Conservation (phyloP, 148 eudicot species). For the Amaranthus cruentus region DNA sequence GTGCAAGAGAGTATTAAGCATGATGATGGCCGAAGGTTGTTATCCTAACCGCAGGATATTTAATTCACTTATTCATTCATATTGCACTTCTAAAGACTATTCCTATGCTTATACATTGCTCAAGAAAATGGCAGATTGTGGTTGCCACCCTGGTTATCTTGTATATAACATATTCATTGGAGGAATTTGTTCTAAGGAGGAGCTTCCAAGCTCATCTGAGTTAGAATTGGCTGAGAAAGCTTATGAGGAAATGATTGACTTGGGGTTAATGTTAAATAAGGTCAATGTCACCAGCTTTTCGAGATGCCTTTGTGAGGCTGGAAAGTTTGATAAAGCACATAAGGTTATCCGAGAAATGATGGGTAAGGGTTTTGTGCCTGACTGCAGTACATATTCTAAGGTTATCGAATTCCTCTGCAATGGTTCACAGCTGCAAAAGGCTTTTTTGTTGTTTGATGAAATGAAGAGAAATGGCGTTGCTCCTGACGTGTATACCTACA, state of each 20-base stretch:
- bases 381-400: conserved; percentile 66
- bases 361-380: conserved; percentile 84
- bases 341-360: conserved; percentile 69
- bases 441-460: conserved; percentile 69
- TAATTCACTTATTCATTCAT: conserved; percentile 74
- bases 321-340: conserved; percentile 74
- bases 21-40: conserved; percentile 96
- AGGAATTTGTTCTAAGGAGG: conserved; percentile 71
- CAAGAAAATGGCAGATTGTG: conserved; percentile 65
- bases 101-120: conserved; percentile 82
- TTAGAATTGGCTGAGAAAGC: conserved; percentile 76
- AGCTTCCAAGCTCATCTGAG: conserved; percentile 39
- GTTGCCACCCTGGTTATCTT: conserved; percentile 70
- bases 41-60: conserved; percentile 70
- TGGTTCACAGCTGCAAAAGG: conserved; percentile 64
- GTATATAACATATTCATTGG: conserved; percentile 87
- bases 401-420: conserved; percentile 80
- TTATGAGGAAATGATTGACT: conserved; percentile 64
- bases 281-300: conserved; percentile 66
- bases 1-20: conserved; percentile 74
- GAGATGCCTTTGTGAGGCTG: conserved; percentile 73
- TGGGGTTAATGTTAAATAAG: conserved; percentile 65
- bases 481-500: conserved; percentile 93
- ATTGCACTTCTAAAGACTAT: conserved; percentile 59
- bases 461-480: conserved; percentile 65